phyloP scores from a whole-genome alignment of 768 basidiomycete species.

The Clavaria fumosa region DNA sequence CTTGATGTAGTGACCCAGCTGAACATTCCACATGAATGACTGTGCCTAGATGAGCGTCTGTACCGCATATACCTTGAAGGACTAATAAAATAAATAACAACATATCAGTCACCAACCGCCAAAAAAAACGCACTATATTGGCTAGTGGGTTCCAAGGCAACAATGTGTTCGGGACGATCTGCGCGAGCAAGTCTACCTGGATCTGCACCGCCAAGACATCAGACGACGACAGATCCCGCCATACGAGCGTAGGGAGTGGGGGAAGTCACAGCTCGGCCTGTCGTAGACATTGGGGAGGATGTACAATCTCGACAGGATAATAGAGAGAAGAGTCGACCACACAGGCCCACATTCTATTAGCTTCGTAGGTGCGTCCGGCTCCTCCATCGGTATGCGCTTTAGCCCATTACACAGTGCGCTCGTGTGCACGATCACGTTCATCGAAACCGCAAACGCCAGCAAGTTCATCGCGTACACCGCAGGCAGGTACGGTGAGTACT shows the following conservation, averaged over 20 bases:
- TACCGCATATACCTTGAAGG: slow-evolving; percentile 81
- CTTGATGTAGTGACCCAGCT: slow-evolving; percentile 92
- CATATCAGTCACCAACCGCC: no score
- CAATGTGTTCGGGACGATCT: slow-evolving; percentile 81
- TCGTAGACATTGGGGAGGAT: slow-evolving; percentile 81
- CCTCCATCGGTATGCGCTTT: slow-evolving; percentile 58
- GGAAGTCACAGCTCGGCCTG: slow-evolving; percentile 73
- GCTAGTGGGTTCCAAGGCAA: slow-evolving; percentile 77
- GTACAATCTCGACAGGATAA: slow-evolving; percentile 63
- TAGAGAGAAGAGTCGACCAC: slow-evolving; percentile 63
- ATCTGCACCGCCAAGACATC: no score
- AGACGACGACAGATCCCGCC: no score
- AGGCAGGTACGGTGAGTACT: slow-evolving; percentile 86
- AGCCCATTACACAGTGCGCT: slow-evolving; percentile 59
- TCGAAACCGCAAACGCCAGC: slow-evolving; percentile 68
- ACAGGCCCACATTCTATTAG: slow-evolving; percentile 86
- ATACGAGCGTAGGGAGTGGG: no score
- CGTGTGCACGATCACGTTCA: slow-evolving; percentile 83
- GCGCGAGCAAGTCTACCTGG: slow-evolving; percentile 73
- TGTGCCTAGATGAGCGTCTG: slow-evolving; percentile 67
- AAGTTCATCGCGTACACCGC: slow-evolving; percentile 79
- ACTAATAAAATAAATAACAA: no score
- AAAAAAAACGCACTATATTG: no score
- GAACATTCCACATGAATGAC: slow-evolving; percentile 74
- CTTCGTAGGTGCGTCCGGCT: slow-evolving; percentile 90